Base-by-base conservation (phyloP, 805 yeast genomes). In the Suhomyces emberorum region DNA sequence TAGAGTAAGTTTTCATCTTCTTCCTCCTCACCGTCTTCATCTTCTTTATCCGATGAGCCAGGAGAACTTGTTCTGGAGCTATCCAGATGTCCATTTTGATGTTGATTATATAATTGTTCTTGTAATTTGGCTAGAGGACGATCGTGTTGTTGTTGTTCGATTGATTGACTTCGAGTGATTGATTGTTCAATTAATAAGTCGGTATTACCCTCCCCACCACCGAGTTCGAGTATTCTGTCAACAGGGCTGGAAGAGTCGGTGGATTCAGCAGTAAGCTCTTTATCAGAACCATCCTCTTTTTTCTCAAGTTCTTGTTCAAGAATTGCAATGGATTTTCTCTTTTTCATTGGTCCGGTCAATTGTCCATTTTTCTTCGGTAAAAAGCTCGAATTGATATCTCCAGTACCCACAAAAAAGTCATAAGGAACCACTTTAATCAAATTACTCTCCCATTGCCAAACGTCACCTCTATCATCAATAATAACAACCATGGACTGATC, bases 391-490 rank as follows among this genome's bases (percentile, higher is more conserved):
- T 93, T 93, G 53, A 93, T 93, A 65, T 93, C 98, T 19, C 98
- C 98, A 38, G 91, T 88, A 8, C 98, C 98, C 24, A 89, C 95
- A 52, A 93, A 93, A 51, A 93, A 93, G 56, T 87, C 95, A 57
- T 88, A 93, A 0, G 98, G 98, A 2, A 88, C 83, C 4, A 91
- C 98, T 60, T 91, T 87, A 40, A 93, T 79, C 49, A 93, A 65
- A 55, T 93, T 89, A 9, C 83, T 80, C 47, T 88, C 85, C 98
- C 98, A 93, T 53, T 85, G 86, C 98, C 98, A 93, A 15, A 93
- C 98, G 59, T 93, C 98, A 3, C 97, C 98, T 56, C 98, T 76
- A 59, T 93, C 98, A 59, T 93, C 98, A 41, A 93, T 93, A 30
- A 93, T 82, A 2, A 86, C 93, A 21, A 93, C 98, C 95, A 93